Conservation (phyloP, 768 basidiomycete species). For the Podaxis rugospora region DNA sequence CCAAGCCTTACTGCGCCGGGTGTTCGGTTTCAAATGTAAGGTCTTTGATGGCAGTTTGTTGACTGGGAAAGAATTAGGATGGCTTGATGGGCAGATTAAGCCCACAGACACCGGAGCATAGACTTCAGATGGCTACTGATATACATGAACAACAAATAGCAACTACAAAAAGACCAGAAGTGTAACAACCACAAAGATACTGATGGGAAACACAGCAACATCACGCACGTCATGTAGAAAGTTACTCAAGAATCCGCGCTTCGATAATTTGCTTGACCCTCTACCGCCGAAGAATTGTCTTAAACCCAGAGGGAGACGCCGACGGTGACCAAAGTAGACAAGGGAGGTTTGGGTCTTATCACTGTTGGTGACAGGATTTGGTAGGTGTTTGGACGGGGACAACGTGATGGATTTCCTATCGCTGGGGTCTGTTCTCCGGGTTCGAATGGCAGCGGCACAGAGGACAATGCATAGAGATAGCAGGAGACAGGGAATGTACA, state of each 20-base stretch:
- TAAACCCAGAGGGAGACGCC: slow-evolving; percentile 4
- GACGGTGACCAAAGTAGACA: not conserved
- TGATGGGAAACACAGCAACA: slow-evolving; percentile 39
- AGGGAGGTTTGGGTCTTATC: not conserved
- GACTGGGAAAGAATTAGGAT: not conserved
- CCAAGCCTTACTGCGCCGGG: too few relatives aligned
- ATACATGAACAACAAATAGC: not conserved
- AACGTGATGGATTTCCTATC: slow-evolving; percentile 10
- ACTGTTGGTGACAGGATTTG: not conserved
- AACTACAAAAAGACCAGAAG: slow-evolving; percentile 10
- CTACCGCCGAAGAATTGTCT: not conserved
- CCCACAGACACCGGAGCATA: not conserved
- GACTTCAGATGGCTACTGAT: not conserved
- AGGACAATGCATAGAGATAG: slow-evolving; percentile 50
- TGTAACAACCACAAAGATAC: slow-evolving; percentile 34
- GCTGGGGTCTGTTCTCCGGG: slow-evolving; percentile 21
- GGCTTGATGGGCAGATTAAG: not conserved
- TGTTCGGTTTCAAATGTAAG: too few relatives aligned
- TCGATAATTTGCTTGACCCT: not conserved
- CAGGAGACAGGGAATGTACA: slow-evolving; percentile 66
- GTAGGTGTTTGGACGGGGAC: slow-evolving; percentile 1
- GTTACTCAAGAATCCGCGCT: slow-evolving; percentile 21
- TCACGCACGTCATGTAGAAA: slow-evolving; percentile 36
- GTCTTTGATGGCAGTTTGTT: too few relatives aligned
- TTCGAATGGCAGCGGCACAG: slow-evolving; percentile 1